Percentiles rank a stretch among this genome's conserved stretches.
Evolutionary conservation across 169 alveolate species (phyloP).

Genomic region (Plasmodium gaboni): DNA sequence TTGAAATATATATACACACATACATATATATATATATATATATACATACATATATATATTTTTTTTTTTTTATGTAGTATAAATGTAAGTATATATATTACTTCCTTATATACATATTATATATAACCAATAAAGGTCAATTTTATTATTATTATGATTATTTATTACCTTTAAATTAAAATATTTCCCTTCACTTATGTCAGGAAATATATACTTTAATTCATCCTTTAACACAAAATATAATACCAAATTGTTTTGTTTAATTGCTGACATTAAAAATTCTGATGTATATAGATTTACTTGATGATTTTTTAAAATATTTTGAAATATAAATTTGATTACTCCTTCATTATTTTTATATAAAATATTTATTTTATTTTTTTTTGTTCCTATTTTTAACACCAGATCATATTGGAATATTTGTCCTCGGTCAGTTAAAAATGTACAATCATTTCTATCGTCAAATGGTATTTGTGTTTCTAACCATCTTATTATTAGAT

Average conservation of each 20-base stretch:
- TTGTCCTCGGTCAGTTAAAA: conserved; percentile 11
- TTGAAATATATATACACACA: background rate
- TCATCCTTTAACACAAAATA: conserved; percentile 27
- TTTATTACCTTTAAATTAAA: no score
- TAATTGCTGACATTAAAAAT: conserved; percentile 31
- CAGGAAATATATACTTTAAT: conserved; percentile 21
- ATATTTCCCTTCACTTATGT: background rate
- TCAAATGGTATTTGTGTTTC: conserved; percentile 5
- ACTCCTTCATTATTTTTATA: conserved; percentile 51
- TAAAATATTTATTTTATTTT: conserved; percentile 11
- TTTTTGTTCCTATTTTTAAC: conserved; percentile 23
- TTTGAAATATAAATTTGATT: conserved; percentile 31
- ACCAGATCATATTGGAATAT: conserved; percentile 15
- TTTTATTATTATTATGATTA: no score
- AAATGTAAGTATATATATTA: no score
- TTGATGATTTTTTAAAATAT: conserved; percentile 26
- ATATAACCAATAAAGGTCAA: no score
- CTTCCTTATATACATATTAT: no score
- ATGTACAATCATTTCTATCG: conserved; percentile 18
- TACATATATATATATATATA: no score
- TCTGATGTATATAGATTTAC: conserved; percentile 20
- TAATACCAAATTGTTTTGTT: conserved; percentile 14
- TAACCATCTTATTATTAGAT: conserved; percentile 36
- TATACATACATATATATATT: no score
- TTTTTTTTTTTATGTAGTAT: no score